These are phyloP conservation scores for Paraurostyla sp. DNA, from an alignment of 73 alveolate genomes.

Conservation along the genomic window DNA sequence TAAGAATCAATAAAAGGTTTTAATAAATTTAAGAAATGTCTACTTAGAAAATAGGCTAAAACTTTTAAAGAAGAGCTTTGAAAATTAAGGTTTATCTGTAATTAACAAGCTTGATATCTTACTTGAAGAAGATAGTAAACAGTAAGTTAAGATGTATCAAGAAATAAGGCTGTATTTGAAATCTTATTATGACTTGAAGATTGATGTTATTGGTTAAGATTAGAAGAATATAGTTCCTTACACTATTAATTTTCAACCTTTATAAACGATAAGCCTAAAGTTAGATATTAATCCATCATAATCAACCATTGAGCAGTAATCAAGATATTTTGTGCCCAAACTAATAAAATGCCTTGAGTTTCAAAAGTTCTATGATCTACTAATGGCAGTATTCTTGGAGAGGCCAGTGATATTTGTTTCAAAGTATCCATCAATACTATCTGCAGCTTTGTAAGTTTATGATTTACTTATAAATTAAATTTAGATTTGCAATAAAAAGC, in stretches of 20 bases:
- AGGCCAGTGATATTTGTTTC: conserved; percentile 27
- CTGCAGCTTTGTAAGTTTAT: neutral
- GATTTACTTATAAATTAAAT: neutral
- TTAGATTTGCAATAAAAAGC: conserved; percentile 58
- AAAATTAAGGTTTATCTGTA: neutral
- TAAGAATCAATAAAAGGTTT: neutral
- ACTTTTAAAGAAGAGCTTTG: neutral
- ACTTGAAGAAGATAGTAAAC: neutral
- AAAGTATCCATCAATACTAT: neutral
- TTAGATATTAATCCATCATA: neutral
- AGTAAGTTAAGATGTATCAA: neutral
- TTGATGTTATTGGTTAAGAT: neutral
- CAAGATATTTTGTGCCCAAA: neutral
- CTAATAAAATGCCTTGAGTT: neutral
- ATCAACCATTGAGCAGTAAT: neutral
- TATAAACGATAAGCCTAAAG: neutral
- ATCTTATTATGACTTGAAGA: neutral
- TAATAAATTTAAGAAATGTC: neutral
- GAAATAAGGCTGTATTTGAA: neutral
- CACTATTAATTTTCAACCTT: neutral
- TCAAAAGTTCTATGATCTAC: neutral
- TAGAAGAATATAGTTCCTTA: neutral
- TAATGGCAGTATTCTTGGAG: conserved; percentile 4
- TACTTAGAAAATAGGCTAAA: conserved; percentile 2
- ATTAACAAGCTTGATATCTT: neutral